phyloP scores from a whole-genome alignment of 192 early-diverging fungal species.

The Backusella mclennaniae region DNA sequence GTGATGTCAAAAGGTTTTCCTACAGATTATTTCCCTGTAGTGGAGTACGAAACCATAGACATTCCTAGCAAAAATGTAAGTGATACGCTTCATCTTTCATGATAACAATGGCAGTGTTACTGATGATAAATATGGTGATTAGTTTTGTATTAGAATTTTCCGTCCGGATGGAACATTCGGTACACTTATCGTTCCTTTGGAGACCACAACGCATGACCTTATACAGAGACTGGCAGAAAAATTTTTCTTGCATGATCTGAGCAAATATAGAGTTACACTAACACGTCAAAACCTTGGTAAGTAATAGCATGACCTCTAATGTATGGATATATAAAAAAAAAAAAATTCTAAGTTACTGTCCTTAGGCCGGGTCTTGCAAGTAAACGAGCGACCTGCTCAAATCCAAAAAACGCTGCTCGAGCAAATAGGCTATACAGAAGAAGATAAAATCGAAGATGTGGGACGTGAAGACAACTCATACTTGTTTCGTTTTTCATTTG shows the following conservation, averaged over 20 bases:
- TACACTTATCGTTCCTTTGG: slow-evolving; percentile 68
- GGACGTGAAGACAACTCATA: slow-evolving; percentile 88
- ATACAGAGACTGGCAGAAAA: slow-evolving; percentile 75
- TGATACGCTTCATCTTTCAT: slow-evolving; percentile 20
- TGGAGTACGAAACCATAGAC: slow-evolving; percentile 8
- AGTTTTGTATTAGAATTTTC: slow-evolving; percentile 75
- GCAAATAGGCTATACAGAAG: slow-evolving; percentile 76
- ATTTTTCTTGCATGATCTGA: slow-evolving; percentile 75
- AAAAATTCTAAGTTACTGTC: slow-evolving; percentile 51
- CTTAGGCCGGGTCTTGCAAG: slow-evolving; percentile 68
- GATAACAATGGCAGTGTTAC: slow-evolving; percentile 21
- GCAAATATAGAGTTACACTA: slow-evolving; percentile 30
- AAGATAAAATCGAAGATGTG: slow-evolving; percentile 75
- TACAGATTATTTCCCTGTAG: slow-evolving; percentile 33
- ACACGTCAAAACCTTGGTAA: slow-evolving; percentile 27
- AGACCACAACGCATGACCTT: slow-evolving; percentile 72
- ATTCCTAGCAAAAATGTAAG: slow-evolving; percentile 26
- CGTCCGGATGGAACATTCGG: slow-evolving; percentile 78
- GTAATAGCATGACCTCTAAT: slow-evolving; percentile 33
- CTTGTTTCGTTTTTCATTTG: slow-evolving; percentile 76
- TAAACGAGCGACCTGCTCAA: slow-evolving; percentile 69
- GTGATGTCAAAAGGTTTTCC: slow-evolving; percentile 17
- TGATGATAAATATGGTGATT: slow-evolving; percentile 8
- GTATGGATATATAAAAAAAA: slow-evolving; percentile 41
- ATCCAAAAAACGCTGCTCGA: slow-evolving; percentile 73